Conservation (phyloP, 345 rosid species). For the Dovyalis caffra region DNA sequence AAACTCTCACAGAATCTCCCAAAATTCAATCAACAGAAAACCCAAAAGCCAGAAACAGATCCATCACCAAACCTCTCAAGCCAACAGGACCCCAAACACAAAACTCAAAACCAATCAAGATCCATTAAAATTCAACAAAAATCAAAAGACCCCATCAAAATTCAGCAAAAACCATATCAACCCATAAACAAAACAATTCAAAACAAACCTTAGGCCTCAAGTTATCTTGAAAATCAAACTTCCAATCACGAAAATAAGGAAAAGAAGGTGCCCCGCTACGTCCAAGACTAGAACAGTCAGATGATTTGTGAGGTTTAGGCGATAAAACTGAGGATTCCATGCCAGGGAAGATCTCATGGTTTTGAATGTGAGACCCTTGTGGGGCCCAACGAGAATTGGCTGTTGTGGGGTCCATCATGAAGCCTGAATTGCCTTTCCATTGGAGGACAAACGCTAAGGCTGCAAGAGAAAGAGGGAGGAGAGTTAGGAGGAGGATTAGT, state of each 20-base stretch:
- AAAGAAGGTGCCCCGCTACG: slow-evolving; percentile 76
- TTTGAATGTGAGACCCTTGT: slow-evolving; percentile 50
- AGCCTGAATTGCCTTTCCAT: slow-evolving; percentile 75
- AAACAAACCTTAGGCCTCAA: slow-evolving; percentile 61
- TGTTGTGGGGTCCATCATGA: slow-evolving; percentile 47
- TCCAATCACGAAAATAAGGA: slow-evolving; percentile 76
- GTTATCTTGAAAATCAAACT: slow-evolving; percentile 55
- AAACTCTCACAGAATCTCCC: not conserved
- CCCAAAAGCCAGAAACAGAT: slow-evolving; percentile 12
- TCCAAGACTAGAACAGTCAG: slow-evolving; percentile 58
- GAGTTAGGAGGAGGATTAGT: slow-evolving; percentile 73
- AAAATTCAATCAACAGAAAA: not conserved
- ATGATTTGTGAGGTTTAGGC: slow-evolving; percentile 47
- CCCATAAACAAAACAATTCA: not conserved
- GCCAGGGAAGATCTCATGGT: slow-evolving; percentile 78
- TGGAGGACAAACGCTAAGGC: slow-evolving; percentile 83
- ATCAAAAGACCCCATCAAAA: not conserved
- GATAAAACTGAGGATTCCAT: slow-evolving; percentile 75
- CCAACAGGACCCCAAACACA: not conserved
- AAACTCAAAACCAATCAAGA: not conserved
- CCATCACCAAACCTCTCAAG: not conserved
- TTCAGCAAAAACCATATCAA: not conserved
- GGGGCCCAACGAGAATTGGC: slow-evolving; percentile 43
- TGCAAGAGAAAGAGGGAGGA: slow-evolving; percentile 86
- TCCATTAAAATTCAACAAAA: not conserved